Base-by-base conservation (phyloP, 1,284 basidiomycete genomes). In the Neonothopanus nambi region DNA sequence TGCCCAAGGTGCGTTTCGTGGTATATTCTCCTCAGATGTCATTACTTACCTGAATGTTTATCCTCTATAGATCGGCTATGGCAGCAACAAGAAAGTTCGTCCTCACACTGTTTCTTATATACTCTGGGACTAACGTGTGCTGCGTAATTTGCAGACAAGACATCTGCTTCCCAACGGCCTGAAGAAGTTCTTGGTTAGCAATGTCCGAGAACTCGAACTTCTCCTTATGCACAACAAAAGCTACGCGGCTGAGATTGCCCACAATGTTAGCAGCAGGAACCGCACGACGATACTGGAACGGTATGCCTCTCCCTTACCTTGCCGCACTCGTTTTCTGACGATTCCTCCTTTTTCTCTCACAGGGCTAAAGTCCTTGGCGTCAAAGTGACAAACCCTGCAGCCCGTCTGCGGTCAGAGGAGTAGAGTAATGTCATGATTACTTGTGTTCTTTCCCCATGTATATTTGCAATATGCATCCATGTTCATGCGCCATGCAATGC, bases 201-300 rank as follows among this genome's bases (percentile, higher is more conserved):
- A 97, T 76, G 81, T 90, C 55, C 82, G 87, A 70, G 95, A 98
- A 73, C 76, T 98, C 62, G 93, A 98, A 67, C 83, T 98, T 64
- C 86, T 98, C 59, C 78, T 98, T 55, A 95, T 98, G 95, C 95
- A 99, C 87, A 97, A 95, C 86, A 92, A 92, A 81, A 90, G 81
- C 68, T 99, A 91, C 72, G 90, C 95, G 57, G 97, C 95, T 58
- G 93, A 95, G 75, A 93, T 99, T 67, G 97, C 97, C 55, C 95
- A 98, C 84, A 92, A 89, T 70, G 95, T 99, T 65, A 93, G 89
- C 78, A 92, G 91, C 80, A 91, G 94, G 74, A 98, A 99, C 85
- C 93, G 97, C 67, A 88, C 90, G 59, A 79, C 84, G 63, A 96
- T 99, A 66, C 80, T 99, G 58, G 93, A 95, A 75, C 84, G 91